These are phyloP conservation scores for Solanum infundibuliforme DNA, from an alignment of 257 asterid genomes.

Conservation along the genomic window DNA sequence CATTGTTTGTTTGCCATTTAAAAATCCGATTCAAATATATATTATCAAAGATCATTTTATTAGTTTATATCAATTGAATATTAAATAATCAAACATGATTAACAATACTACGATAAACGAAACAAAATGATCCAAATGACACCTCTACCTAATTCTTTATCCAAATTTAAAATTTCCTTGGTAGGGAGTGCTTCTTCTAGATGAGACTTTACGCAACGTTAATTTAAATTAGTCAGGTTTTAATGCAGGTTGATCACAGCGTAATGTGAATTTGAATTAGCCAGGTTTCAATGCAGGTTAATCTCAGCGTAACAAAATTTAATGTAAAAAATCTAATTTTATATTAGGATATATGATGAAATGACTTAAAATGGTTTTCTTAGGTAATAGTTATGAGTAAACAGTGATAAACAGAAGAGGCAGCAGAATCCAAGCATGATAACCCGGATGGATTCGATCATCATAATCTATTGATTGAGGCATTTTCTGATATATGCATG, in stretches of 20 bases:
- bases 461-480: not conserved
- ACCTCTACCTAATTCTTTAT: no score
- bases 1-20: no score
- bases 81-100: no score
- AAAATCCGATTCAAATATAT: no score
- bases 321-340: not conserved
- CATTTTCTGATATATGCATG: not conserved
- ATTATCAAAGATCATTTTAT: no score
- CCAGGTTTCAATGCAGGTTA: fast-evolving
- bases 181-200: not conserved
- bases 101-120: no score
- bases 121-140: no score
- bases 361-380: not conserved
- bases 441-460: not conserved
- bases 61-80: no score
- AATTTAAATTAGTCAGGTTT: no score
- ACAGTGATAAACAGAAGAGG: not conserved
- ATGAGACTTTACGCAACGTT: no score
- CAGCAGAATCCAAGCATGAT: constrained; percentile 6
- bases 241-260: not conserved
- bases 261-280: no score
- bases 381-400: not conserved
- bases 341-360: not conserved
- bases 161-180: no score
- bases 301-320: not conserved